These are phyloP conservation scores for Scutellospora calospora DNA, from an alignment of 371 early-diverging fungal species.

Conservation along the genomic window DNA sequence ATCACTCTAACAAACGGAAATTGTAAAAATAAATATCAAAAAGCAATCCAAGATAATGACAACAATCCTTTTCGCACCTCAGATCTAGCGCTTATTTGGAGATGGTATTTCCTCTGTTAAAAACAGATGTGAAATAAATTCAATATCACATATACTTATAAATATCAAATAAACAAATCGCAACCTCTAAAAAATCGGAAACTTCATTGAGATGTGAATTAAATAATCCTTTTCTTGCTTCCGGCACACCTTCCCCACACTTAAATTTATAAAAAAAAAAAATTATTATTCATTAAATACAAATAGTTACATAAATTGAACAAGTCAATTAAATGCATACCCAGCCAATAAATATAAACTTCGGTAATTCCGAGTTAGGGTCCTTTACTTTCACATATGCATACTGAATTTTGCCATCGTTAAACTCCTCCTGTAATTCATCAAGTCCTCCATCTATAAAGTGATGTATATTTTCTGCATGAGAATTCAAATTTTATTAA, in stretches of 20 bases:
- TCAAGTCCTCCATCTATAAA: constrained; percentile 78
- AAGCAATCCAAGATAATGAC: not conserved
- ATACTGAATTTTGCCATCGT: constrained; percentile 89
- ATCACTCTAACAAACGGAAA: constrained; percentile 63
- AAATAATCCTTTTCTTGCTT: constrained; percentile 88
- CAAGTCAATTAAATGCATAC: constrained; percentile 52
- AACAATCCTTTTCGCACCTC: constrained; percentile 63
- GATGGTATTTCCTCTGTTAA: constrained; percentile 80
- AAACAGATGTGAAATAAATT: not conserved
- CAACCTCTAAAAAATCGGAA: constrained; percentile 76
- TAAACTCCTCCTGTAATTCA: constrained; percentile 90
- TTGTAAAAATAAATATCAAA: constrained; percentile 6
- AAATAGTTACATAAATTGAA: not conserved
- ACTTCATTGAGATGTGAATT: constrained; percentile 86
- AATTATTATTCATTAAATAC: not conserved
- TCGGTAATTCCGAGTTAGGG: constrained; percentile 87
- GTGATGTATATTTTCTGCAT: not conserved
- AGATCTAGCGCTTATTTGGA: constrained; percentile 90
- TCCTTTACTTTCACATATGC: constrained; percentile 88
- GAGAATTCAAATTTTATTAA: too few relatives aligned
- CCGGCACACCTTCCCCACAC: constrained; percentile 96
- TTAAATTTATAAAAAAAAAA: constrained; percentile 45
- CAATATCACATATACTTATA: not conserved
- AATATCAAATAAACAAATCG: constrained; percentile 10
- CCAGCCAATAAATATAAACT: constrained; percentile 94